Conservation (phyloP, 495 filamentous ascomycete species). For the Haplographium delicatum region DNA sequence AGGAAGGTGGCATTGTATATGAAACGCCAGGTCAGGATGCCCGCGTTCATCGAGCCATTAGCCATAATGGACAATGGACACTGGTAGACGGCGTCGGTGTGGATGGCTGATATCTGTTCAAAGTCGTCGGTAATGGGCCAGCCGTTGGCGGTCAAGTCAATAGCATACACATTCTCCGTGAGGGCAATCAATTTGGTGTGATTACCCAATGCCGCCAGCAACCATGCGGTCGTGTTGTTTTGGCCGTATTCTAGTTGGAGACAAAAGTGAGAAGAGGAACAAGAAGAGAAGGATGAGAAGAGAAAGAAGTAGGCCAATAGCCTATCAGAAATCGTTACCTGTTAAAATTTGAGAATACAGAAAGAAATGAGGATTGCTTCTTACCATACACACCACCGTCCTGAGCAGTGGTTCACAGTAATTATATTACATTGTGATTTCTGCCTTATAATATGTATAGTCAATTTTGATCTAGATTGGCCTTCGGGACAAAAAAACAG, state of each 20-base stretch:
- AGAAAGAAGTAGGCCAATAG: not conserved
- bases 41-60: not conserved
- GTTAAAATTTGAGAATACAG: not conserved
- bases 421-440: too few relatives aligned
- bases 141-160: not conserved
- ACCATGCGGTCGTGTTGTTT: not conserved
- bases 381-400: not conserved
- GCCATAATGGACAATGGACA: not conserved
- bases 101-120: not conserved
- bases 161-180: not conserved
- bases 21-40: slow-evolving; percentile 1
- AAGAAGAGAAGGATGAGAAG: not conserved
- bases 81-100: not conserved
- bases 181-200: not conserved
- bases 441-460: too few relatives aligned
- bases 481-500: too few relatives aligned
- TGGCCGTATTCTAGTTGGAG: not conserved
- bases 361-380: not conserved
- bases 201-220: not conserved
- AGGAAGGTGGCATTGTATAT: slow-evolving; percentile 1
- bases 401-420: not conserved
- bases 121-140: not conserved
- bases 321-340: not conserved
- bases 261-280: not conserved
- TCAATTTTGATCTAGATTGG: too few relatives aligned